phyloP scores from a whole-genome alignment of 305 asterid genomes.

The Rubia occidens region DNA sequence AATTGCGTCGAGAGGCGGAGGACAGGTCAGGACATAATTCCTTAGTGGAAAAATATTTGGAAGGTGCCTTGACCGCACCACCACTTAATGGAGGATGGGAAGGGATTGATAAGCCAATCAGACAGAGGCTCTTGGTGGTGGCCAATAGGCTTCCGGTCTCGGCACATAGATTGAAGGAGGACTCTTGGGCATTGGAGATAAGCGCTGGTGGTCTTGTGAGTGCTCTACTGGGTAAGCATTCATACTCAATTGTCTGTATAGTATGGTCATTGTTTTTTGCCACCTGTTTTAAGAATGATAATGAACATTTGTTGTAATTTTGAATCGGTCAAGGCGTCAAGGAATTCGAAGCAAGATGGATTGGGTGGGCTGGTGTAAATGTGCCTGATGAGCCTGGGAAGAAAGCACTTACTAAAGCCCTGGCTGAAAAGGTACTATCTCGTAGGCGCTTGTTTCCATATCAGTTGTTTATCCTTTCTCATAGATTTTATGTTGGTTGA shows the following conservation, averaged over 20 bases:
- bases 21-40: conserved; percentile 30
- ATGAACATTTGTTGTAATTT: conserved; percentile 4
- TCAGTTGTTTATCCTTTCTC: background rate
- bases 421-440: conserved; percentile 70
- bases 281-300: background rate
- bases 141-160: conserved; percentile 97
- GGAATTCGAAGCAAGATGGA: conserved; percentile 95
- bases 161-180: conserved; percentile 83
- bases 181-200: conserved; percentile 84
- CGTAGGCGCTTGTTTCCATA: background rate
- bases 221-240: conserved; percentile 80
- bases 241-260: background rate
- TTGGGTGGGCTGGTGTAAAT: conserved; percentile 96
- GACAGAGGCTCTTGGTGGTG: conserved; percentile 85
- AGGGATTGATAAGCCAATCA: conserved; percentile 47
- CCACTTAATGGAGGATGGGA: conserved; percentile 49
- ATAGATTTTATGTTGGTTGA: background rate
- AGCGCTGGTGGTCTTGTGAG: conserved; percentile 97
- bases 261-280: conserved; percentile 12
- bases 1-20: conserved; percentile 27
- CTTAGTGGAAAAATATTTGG: conserved; percentile 45
- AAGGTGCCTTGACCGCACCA: conserved; percentile 42
- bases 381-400: conserved; percentile 87
- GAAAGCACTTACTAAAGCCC: conserved; percentile 62
- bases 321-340: conserved; percentile 50